Conservation (phyloP, 2,329 filamentous ascomycete species). For the Botryotinia narcissicola region DNA sequence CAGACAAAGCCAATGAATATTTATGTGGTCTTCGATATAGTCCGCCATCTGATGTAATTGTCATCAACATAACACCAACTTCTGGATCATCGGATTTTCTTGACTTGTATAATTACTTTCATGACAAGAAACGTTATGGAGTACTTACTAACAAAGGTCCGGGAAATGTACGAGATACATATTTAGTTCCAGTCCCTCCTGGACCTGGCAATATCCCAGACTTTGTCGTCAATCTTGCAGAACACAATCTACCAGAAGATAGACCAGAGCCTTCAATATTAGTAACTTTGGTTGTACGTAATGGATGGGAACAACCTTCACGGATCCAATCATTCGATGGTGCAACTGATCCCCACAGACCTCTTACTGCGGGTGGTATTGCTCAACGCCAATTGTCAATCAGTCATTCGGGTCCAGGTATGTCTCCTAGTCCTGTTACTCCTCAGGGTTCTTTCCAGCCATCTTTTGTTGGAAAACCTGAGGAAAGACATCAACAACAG, state of each 20-base stretch:
- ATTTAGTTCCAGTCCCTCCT: conserved; percentile 80
- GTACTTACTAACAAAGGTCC: conserved; percentile 76
- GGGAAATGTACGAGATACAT: conserved; percentile 81
- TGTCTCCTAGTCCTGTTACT: conserved; percentile 50
- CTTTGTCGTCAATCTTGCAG: conserved; percentile 84
- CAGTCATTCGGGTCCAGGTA: conserved; percentile 47
- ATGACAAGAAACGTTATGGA: conserved; percentile 76
- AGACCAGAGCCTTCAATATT: conserved; percentile 75
- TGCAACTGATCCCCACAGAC: conserved; percentile 33
- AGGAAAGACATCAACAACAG: conserved; percentile 41
- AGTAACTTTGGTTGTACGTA: conserved; percentile 79
- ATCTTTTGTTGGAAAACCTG: conserved; percentile 24
- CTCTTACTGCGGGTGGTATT: conserved; percentile 39
- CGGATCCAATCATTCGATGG: conserved; percentile 27
- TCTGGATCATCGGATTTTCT: conserved; percentile 64
- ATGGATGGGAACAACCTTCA: conserved; percentile 43
- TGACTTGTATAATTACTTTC: conserved; percentile 83
- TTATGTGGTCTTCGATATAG: conserved; percentile 84
- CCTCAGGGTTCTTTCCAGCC: conserved; percentile 39
- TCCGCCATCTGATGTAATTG: conserved; percentile 76
- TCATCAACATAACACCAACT: conserved; percentile 68
- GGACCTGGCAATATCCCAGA: conserved; percentile 72
- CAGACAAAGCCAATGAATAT: conserved; percentile 83
- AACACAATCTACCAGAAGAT: conserved; percentile 72
- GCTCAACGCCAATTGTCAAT: conserved; percentile 48